These are phyloP conservation scores for Musa acuminata DNA, from an alignment of 176 grass and related monocot genomes.

Conservation along the genomic window DNA sequence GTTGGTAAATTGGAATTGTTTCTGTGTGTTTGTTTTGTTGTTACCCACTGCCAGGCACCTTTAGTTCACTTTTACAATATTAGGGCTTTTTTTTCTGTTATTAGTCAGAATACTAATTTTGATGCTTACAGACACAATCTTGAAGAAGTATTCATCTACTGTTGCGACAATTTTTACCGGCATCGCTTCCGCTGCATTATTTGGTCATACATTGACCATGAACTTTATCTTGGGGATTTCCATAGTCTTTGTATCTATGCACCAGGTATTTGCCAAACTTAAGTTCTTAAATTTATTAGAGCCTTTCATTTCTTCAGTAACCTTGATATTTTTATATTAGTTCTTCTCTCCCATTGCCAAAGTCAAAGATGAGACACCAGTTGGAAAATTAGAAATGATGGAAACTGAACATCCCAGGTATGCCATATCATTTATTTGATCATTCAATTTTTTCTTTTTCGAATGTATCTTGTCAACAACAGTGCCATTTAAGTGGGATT, in stretches of 20 bases:
- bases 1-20: neutral
- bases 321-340: conserved; percentile 30
- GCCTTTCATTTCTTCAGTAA: conserved; percentile 14
- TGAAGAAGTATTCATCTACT: conserved; percentile 99
- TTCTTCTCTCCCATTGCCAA: conserved; percentile 98
- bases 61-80: neutral
- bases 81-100: neutral
- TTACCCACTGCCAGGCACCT: neutral
- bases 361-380: conserved; percentile 82
- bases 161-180: conserved; percentile 98
- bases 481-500: no score
- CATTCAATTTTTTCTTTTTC: neutral
- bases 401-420: conserved; percentile 33
- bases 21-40: no score
- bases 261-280: conserved; percentile 48
- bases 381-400: conserved; percentile 57
- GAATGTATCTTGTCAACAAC: neutral
- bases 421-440: neutral
- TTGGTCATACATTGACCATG: conserved; percentile 94
- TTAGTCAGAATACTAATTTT: neutral
- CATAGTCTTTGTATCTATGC: conserved; percentile 98
- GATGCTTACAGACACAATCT: conserved; percentile 71
- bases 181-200: conserved; percentile 77
- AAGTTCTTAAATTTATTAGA: neutral
- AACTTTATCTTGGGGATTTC: conserved; percentile 97